These are phyloP conservation scores for Neckera pumila DNA, from an alignment of 225 moss, liverwort and hornwort genomes.

Conservation along the genomic window DNA sequence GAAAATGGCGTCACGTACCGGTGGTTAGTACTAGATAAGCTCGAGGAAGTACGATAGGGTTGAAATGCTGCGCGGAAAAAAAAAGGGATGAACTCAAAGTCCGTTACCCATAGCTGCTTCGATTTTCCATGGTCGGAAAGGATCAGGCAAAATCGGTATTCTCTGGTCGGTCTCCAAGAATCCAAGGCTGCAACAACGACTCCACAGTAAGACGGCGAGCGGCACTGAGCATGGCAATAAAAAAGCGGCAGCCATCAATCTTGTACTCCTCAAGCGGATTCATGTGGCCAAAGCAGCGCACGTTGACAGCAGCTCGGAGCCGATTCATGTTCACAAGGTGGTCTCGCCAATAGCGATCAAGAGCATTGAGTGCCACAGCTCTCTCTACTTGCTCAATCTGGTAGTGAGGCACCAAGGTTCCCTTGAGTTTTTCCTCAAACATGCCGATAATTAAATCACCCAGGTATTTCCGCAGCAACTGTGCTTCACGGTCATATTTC, in stretches of 20 bases:
- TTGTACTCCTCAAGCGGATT: slow-evolving; percentile 98
- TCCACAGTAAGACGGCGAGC: slow-evolving; percentile 90
- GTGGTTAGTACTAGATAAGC: slow-evolving; percentile 16
- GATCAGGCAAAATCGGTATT: slow-evolving; percentile 48
- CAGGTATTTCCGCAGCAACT: slow-evolving; percentile 75
- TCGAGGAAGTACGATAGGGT: slow-evolving; percentile 47
- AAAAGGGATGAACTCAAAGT: slow-evolving; percentile 36
- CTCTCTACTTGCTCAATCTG: slow-evolving; percentile 93
- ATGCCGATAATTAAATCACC: slow-evolving; percentile 68
- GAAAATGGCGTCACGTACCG: background rate
- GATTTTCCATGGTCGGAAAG: slow-evolving; percentile 21
- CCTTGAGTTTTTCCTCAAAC: slow-evolving; percentile 66
- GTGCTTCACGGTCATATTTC: slow-evolving; percentile 58
- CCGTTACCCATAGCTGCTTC: slow-evolving; percentile 41
- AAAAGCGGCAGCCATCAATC: slow-evolving; percentile 96
- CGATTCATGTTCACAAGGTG: slow-evolving; percentile 99
- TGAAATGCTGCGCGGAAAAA: slow-evolving; percentile 47
- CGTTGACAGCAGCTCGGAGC: slow-evolving; percentile 91
- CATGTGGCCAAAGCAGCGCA: slow-evolving; percentile 99
- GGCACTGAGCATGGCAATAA: slow-evolving; percentile 93
- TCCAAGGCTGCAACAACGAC: slow-evolving; percentile 87
- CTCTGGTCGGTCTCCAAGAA: slow-evolving; percentile 61
- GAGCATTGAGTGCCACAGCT: slow-evolving; percentile 74
- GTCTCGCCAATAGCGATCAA: slow-evolving; percentile 90
- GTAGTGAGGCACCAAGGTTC: slow-evolving; percentile 41